These are phyloP conservation scores for Leccinum imitatum DNA, from an alignment of 768 basidiomycete species.

Conservation along the genomic window DNA sequence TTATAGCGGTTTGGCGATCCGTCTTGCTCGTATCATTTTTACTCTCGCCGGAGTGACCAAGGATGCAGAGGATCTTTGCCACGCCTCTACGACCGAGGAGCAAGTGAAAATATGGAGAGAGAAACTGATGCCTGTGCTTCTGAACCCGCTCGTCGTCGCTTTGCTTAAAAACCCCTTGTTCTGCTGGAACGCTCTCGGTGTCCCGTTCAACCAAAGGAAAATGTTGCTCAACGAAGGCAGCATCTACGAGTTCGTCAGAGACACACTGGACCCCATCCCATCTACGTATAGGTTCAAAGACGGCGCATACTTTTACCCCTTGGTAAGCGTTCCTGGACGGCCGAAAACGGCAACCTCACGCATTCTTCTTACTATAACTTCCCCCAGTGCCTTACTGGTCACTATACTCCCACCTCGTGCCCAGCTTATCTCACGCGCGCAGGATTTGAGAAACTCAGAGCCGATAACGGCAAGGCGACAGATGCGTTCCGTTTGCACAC, in stretches of 20 bases:
- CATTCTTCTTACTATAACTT: neutral
- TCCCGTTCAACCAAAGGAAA: slow-evolving; percentile 65
- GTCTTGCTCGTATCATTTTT: slow-evolving; percentile 59
- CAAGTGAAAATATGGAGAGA: slow-evolving; percentile 64
- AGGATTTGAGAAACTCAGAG: slow-evolving; percentile 57
- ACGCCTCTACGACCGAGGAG: slow-evolving; percentile 49
- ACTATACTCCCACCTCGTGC: slow-evolving; percentile 56
- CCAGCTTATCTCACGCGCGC: slow-evolving; percentile 63
- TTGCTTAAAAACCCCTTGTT: slow-evolving; percentile 45
- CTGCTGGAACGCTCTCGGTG: slow-evolving; percentile 80
- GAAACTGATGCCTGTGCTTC: slow-evolving; percentile 58
- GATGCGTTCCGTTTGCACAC: slow-evolving; percentile 70
- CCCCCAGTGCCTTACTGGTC: slow-evolving; percentile 44
- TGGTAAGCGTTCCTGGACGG: slow-evolving; percentile 34
- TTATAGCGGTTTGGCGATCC: slow-evolving; percentile 67
- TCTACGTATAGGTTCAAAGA: slow-evolving; percentile 52
- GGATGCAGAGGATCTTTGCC: slow-evolving; percentile 56
- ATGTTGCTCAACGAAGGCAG: slow-evolving; percentile 56
- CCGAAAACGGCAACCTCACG: neutral
- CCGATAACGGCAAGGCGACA: slow-evolving; percentile 42
- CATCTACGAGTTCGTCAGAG: slow-evolving; percentile 48
- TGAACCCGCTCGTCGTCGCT: slow-evolving; percentile 56
- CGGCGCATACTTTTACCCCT: slow-evolving; percentile 66
- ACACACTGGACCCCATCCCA: slow-evolving; percentile 51
- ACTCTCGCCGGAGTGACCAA: slow-evolving; percentile 54